Conservation (phyloP, 768 basidiomycete genomes). For the Lactifluus hygrophoroides region DNA sequence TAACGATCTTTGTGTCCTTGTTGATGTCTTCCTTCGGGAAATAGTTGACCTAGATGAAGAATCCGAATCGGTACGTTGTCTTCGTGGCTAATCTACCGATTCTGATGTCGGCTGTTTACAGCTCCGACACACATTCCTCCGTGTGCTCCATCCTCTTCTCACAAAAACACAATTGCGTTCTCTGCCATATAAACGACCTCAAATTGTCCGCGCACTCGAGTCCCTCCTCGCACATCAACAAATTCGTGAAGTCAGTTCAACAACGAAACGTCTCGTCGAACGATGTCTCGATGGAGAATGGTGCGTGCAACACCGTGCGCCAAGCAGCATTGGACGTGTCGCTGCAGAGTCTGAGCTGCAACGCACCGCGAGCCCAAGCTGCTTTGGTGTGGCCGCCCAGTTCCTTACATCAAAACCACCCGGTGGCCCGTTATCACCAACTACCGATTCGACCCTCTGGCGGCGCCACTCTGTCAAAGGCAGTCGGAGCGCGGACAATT, state of each 20-base stretch:
- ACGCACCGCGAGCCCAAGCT: conserved; percentile 21
- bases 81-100: not conserved
- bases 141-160: conserved; percentile 90
- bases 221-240: conserved; percentile 62
- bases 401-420: conserved; percentile 12
- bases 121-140: conserved; percentile 94
- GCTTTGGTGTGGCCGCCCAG: conserved; percentile 28
- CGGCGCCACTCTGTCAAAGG: conserved; percentile 43
- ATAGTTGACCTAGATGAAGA: conserved; percentile 88
- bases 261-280: conserved; percentile 86
- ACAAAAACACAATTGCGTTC: conserved; percentile 86
- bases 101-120: conserved; percentile 24
- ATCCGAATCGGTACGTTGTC: conserved; percentile 69
- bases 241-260: conserved; percentile 77
- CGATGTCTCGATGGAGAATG: conserved; percentile 83
- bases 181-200: conserved; percentile 84
- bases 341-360: conserved; percentile 20
- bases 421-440: conserved; percentile 27
- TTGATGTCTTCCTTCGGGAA: conserved; percentile 97
- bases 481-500: conserved; percentile 58
- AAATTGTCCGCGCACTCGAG: conserved; percentile 78
- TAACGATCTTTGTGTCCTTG: conserved; percentile 91
- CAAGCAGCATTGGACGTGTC: conserved; percentile 6
- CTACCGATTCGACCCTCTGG: conserved; percentile 25
- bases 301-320: conserved; percentile 62